Percentiles rank a stretch among this genome's conserved stretches.
These are phyloP conservation scores for Lophium mytilinum DNA, from an alignment of 495 filamentous ascomycete genomes.

Conservation along the genomic window DNA sequence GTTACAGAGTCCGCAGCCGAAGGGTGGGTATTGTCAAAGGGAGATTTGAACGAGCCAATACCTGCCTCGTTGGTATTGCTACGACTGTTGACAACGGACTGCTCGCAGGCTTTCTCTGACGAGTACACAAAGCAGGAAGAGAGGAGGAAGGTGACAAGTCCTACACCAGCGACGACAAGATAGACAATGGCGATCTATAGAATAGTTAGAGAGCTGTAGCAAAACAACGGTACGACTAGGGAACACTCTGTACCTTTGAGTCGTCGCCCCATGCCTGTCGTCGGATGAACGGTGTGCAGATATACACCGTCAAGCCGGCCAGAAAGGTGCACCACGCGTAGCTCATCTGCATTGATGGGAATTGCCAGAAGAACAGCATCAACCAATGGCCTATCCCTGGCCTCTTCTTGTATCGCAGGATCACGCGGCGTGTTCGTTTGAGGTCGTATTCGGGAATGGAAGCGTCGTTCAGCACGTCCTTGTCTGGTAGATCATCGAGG, in stretches of 20 bases:
- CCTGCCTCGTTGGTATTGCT: neutral
- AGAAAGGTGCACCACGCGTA: conserved; percentile 21
- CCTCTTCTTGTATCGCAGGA: conserved; percentile 14
- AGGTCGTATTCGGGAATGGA: conserved; percentile 9
- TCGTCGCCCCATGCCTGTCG: conserved; percentile 2
- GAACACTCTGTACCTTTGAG: neutral
- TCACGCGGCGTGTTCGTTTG: conserved; percentile 5
- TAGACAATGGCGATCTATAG: conserved; percentile 16
- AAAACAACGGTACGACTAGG: neutral
- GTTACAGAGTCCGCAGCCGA: neutral
- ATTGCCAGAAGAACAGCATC: conserved; percentile 23
- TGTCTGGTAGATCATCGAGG: conserved; percentile 15
- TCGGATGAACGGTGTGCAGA: conserved; percentile 16
- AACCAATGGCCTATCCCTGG: conserved; percentile 15
- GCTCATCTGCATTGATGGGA: conserved; percentile 18
- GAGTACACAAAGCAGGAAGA: conserved; percentile 17
- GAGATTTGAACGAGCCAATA: neutral
- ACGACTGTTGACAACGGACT: conserved; percentile 2
- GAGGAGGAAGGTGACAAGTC: conserved; percentile 15
- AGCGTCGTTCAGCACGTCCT: neutral
- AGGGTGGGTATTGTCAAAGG: neutral
- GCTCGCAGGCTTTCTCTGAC: conserved; percentile 14
- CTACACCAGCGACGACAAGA: conserved; percentile 5
- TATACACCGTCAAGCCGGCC: conserved; percentile 15
- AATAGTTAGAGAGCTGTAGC: neutral